Conservation (phyloP, 257 asterid species). For the Catharanthus roseus region DNA sequence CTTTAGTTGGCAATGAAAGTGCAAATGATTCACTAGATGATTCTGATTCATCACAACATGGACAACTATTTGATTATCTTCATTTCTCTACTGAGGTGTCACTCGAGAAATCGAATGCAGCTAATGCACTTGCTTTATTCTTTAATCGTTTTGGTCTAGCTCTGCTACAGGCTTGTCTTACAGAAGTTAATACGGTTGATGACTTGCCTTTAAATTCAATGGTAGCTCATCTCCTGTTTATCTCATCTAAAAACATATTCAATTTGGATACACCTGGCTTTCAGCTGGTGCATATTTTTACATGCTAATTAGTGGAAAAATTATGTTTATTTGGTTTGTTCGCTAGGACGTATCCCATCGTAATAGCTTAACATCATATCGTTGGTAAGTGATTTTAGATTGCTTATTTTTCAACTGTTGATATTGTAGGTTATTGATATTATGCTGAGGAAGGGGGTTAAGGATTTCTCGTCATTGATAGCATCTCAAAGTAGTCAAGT, state of each 20-base stretch:
- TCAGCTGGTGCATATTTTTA: background rate
- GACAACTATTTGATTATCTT: constrained; percentile 63
- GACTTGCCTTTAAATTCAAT: constrained; percentile 73
- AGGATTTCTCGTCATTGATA: constrained; percentile 66
- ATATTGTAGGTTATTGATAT: constrained; percentile 59
- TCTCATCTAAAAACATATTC: background rate
- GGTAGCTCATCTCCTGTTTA: constrained; percentile 52
- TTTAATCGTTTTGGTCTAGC: constrained; percentile 62
- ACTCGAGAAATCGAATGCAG: constrained; percentile 54
- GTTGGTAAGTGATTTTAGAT: background rate
- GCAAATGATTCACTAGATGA: constrained; percentile 60
- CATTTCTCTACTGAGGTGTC: constrained; percentile 50
- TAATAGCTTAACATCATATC: background rate
- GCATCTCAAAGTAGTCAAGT: constrained; percentile 80
- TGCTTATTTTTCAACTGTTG: constrained; percentile 14
- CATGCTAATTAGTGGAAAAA: background rate
- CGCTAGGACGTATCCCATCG: background rate
- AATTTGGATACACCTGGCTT: too few species aligned
- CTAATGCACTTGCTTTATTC: constrained; percentile 56
- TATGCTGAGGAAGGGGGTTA: constrained; percentile 61
- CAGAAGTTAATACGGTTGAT: constrained; percentile 44
- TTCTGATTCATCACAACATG: constrained; percentile 74
- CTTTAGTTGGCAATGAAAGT: constrained; percentile 56
- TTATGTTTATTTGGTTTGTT: background rate
- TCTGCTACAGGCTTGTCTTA: constrained; percentile 58